These are phyloP conservation scores for Leucocoprinus leucothites DNA, from an alignment of 768 basidiomycete genomes.

Conservation along the genomic window DNA sequence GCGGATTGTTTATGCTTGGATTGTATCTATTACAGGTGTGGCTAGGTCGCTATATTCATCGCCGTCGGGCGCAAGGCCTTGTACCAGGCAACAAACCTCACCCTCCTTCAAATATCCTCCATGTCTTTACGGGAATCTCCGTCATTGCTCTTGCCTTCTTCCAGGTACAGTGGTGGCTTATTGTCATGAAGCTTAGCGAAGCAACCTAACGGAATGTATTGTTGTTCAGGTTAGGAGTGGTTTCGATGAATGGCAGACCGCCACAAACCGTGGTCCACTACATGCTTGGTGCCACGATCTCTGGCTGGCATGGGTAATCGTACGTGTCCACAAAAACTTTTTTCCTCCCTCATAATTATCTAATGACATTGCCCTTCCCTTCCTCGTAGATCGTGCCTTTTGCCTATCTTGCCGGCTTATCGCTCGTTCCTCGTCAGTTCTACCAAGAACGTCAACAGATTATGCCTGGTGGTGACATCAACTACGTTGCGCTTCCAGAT, in stretches of 20 bases:
- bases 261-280: conserved; percentile 32
- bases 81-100: conserved; percentile 32
- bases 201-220: not conserved
- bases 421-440: conserved; percentile 40
- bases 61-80: conserved; percentile 27
- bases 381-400: conserved; percentile 37
- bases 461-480: conserved; percentile 14
- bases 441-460: conserved; percentile 30
- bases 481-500: conserved; percentile 24
- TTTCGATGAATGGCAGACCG: conserved; percentile 38
- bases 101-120: conserved; percentile 53
- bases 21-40: conserved; percentile 49
- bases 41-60: conserved; percentile 54
- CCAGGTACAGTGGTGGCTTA: conserved; percentile 33
- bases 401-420: conserved; percentile 43
- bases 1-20: conserved; percentile 48
- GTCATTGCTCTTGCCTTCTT: conserved; percentile 49
- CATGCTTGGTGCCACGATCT: conserved; percentile 35
- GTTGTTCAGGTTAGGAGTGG: conserved; percentile 37
- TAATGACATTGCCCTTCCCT: not conserved
- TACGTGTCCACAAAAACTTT: conserved; percentile 28
- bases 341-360: not conserved
- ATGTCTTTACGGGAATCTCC: conserved; percentile 49
- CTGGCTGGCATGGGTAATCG: conserved; percentile 46
- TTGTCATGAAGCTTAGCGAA: not conserved